Conservation (phyloP, 148 eudicot genomes). For the Amaranthus hypochondriacus region DNA sequence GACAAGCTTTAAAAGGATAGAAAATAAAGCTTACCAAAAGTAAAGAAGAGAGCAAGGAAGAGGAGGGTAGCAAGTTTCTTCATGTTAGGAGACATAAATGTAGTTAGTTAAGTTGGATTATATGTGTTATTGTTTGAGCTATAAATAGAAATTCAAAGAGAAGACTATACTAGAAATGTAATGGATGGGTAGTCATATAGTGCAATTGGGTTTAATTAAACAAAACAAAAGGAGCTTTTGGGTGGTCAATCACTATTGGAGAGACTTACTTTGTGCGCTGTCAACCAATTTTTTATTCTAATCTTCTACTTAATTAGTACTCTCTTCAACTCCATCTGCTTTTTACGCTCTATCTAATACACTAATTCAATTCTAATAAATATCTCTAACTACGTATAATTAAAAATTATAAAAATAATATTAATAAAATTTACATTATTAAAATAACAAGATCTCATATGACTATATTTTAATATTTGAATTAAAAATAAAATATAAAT, state of each 20-base stretch:
- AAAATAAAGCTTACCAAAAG: conserved; percentile 19
- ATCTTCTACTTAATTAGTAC: background rate
- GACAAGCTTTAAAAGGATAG: background rate
- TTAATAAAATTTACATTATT: too few species aligned
- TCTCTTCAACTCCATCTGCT: too few species aligned
- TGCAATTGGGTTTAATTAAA: conserved; percentile 3
- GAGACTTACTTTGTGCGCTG: conserved; percentile 24
- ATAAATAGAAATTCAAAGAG: conserved; percentile 27
- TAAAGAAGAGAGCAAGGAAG: conserved; percentile 20
- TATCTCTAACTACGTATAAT: too few species aligned
- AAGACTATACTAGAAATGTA: conserved; percentile 1
- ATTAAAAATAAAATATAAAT: too few species aligned
- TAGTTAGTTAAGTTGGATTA: background rate
- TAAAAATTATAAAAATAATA: too few species aligned
- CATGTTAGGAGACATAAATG: conserved; percentile 22
- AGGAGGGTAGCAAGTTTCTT: conserved; percentile 18
- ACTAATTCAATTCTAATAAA: too few species aligned
- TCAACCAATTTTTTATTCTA: background rate
- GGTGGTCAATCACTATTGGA: conserved; percentile 18
- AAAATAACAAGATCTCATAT: too few species aligned
- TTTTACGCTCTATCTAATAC: too few species aligned
- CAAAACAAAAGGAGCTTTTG: conserved; percentile 13
- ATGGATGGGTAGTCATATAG: conserved; percentile 5
- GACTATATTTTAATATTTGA: too few species aligned
- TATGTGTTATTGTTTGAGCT: conserved; percentile 10